These are phyloP conservation scores for Gossypium australe DNA, from an alignment of 345 rosid species.

Conservation along the genomic window DNA sequence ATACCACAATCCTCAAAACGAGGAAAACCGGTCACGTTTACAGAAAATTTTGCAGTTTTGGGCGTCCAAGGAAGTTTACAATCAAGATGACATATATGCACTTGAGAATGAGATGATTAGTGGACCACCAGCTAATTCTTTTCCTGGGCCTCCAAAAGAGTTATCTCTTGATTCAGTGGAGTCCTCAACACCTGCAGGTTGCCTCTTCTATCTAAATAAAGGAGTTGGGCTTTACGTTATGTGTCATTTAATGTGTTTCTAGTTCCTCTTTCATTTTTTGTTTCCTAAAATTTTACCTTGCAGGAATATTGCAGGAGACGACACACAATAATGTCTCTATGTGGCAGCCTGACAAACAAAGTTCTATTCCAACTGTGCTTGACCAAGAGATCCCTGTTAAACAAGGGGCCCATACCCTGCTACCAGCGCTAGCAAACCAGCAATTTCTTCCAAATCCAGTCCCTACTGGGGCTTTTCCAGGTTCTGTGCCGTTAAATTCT, in stretches of 20 bases:
- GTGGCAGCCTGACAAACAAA: constrained; percentile 65
- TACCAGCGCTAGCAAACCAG: constrained; percentile 43
- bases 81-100: constrained; percentile 70
- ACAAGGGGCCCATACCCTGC: constrained; percentile 30
- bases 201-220: neutral
- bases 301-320: constrained; percentile 42
- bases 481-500: constrained; percentile 54
- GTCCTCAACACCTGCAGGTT: constrained; percentile 35
- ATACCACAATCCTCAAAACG: constrained; percentile 79
- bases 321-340: constrained; percentile 33
- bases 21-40: constrained; percentile 77
- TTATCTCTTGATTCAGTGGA: constrained; percentile 38
- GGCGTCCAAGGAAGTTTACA: constrained; percentile 93
- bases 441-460: constrained; percentile 59
- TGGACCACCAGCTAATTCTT: constrained; percentile 51
- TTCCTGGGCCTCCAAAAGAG: constrained; percentile 53
- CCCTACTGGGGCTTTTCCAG: constrained; percentile 52
- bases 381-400: constrained; percentile 54
- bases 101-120: constrained; percentile 84
- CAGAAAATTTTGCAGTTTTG: constrained; percentile 93
- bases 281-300: constrained; percentile 3
- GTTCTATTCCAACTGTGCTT: constrained; percentile 27
- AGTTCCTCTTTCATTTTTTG: neutral
- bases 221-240: neutral
- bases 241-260: neutral